Base-by-base conservation (phyloP, 1,139 yeast species). In the Arxiozyma telluris region DNA sequence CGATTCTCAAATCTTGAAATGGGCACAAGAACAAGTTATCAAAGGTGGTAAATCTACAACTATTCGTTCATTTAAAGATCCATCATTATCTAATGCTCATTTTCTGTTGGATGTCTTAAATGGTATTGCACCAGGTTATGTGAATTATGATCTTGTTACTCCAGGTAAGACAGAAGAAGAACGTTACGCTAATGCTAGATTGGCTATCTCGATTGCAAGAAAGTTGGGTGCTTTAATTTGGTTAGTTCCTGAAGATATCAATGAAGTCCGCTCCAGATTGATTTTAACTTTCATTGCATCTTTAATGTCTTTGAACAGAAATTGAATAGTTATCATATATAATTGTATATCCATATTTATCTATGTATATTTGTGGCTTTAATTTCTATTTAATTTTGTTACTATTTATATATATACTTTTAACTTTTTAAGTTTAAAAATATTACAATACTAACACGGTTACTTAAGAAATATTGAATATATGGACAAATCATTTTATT, bases 181-280 rank as follows among this genome's bases (percentile, higher is more conserved):
- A 63, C 81, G 79, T 68, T 88, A 89, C 65, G 96, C 96, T 46
- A 93, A 93, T 70, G 98, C 98, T 39, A 87, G 87, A 74, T 80
- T 93, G 71, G 98, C 98, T 34, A 93, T 93, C 70, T 93, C 98
- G 1, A 93, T 93, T 67, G 98, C 98, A 42, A 87, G 99, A 79
- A 93, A 94, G 72, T 76, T 93, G 62, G 99, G 99, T 56, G 98
- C 97, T 47, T 82, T 94, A 70, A 93, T 93, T 65, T 93, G 98
- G 97, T 79, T 93, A 64, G 96, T 93, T 34, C 99, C 99, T n/a
- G 99, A 93, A 72, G 99, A 93, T 75, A 93, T 93, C 65, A 88
- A 84, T 64, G 98, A 91, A 73, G 97, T 94, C 47, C 86, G 98
- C 74, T 78, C 96, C 51, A 83, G 98, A 71, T 83, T 93, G 74